Percentiles rank a stretch among this genome's conserved stretches.
Conservation (phyloP, 2,329 filamentous ascomycete genomes). For the Alternaria triticina region DNA sequence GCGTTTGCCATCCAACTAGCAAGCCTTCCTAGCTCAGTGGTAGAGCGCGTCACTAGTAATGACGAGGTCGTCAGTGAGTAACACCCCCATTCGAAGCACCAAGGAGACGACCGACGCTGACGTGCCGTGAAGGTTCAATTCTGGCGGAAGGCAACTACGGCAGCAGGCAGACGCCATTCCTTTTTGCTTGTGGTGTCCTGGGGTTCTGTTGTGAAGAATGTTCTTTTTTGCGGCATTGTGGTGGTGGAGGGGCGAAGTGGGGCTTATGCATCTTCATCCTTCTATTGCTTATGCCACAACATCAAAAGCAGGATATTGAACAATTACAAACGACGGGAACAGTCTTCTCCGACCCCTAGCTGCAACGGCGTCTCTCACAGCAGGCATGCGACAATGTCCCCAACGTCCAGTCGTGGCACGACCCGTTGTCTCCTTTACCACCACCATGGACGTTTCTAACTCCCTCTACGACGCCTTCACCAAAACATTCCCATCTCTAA, state of each 20-base stretch:
- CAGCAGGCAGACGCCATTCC: conserved; percentile 25
- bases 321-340: not conserved
- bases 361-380: not conserved
- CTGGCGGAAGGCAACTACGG: conserved; percentile 42
- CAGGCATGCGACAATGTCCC: not conserved
- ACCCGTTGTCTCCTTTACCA: not conserved
- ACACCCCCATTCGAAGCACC: not conserved
- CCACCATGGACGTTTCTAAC: not conserved
- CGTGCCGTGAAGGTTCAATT: conserved; percentile 34
- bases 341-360: not conserved
- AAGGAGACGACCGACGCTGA: not conserved
- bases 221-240: not conserved
- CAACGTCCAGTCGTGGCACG: not conserved
- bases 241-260: not conserved
- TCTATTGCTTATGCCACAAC: not conserved
- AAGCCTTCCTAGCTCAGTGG: conserved; percentile 46
- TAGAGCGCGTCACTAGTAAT: conserved; percentile 51
- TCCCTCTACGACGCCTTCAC: not conserved
- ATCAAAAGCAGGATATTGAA: not conserved
- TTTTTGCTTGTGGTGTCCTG: not conserved
- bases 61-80: conserved; percentile 43
- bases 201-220: not conserved
- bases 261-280: not conserved
- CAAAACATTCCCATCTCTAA: not conserved
- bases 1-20: not conserved